Conservation (phyloP, 2,329 filamentous ascomycete species). For the Rugonectria rugulosa region DNA sequence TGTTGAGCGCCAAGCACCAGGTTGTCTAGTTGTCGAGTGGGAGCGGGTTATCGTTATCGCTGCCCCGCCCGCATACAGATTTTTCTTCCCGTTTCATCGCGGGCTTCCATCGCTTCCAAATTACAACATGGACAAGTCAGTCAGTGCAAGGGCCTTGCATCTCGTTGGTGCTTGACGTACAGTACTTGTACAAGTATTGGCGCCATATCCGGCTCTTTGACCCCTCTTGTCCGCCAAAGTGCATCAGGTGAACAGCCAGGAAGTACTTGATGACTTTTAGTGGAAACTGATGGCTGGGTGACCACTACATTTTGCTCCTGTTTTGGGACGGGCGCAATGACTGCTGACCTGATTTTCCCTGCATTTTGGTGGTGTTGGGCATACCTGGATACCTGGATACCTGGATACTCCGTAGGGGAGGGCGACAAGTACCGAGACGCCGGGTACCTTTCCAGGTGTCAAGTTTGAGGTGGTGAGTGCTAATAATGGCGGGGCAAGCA, state of each 20-base stretch:
- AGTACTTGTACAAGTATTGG: no score
- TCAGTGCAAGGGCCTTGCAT: not conserved
- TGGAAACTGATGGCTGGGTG: not conserved
- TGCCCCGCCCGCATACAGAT: constrained; percentile 42
- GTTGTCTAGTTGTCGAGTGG: no score
- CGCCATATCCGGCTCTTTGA: not conserved
- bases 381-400: not conserved
- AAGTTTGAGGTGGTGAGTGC: constrained; percentile 12
- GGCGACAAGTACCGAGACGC: constrained; percentile 3
- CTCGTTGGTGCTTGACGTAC: not conserved
- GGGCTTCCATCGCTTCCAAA: not conserved
- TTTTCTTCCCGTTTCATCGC: constrained; percentile 19
- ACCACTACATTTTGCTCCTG: not conserved
- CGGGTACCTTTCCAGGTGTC: constrained; percentile 11
- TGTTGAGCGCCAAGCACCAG: no score
- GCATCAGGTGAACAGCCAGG: not conserved
- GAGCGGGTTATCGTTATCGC: constrained; percentile 53
- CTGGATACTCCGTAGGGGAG: not conserved
- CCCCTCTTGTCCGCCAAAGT: constrained; percentile 3
- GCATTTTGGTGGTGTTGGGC: constrained; percentile 1
- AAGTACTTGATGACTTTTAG: not conserved
- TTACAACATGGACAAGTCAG: not conserved
- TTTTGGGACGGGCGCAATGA: not conserved
- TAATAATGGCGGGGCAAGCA: not conserved
- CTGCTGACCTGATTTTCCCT: not conserved